Evolutionary conservation across 2,329 filamentous ascomycete genomes (phyloP).

Genomic region (Acrocalymma vagum): DNA sequence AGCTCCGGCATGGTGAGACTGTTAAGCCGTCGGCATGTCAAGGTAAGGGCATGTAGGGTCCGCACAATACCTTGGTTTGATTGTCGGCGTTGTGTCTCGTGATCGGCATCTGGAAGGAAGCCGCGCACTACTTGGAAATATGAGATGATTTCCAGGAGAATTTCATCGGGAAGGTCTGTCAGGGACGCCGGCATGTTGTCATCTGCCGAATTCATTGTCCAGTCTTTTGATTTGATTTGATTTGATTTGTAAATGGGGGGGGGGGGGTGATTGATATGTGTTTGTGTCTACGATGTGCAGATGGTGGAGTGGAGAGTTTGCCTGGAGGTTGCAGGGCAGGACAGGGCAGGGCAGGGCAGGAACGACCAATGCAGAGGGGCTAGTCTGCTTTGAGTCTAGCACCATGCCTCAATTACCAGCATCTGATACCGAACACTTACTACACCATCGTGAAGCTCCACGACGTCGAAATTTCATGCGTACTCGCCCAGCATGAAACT

Average conservation of each 20-base stretch:
- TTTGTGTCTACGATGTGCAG: too few relatives aligned
- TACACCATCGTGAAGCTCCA: too few relatives aligned
- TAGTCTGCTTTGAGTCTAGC: too few relatives aligned
- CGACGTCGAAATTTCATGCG: too few relatives aligned
- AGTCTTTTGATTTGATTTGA: too few relatives aligned
- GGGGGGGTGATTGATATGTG: neutral
- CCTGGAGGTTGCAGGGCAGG: too few relatives aligned
- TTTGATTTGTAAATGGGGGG: too few relatives aligned
- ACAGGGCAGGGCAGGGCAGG: too few relatives aligned
- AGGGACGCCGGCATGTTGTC: conserved; percentile 8
- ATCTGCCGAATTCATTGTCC: conserved; percentile 3
- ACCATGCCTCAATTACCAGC: too few relatives aligned
- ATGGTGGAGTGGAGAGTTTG: too few relatives aligned
- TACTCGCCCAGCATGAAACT: neutral
- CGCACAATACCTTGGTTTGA: conserved; percentile 7
- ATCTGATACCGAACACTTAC: too few relatives aligned
- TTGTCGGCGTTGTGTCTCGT: conserved; percentile 6
- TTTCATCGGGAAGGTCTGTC: conserved; percentile 22
- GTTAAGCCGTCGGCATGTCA: conserved; percentile 21
- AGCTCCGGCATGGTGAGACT: conserved; percentile 19
- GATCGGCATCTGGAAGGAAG: conserved; percentile 2
- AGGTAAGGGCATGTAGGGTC: conserved; percentile 18
- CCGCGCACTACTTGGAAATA: conserved; percentile 22
- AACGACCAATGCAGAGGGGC: too few relatives aligned
- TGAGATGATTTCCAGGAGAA: conserved; percentile 23